Base-by-base conservation (phyloP, 768 basidiomycete genomes). In the Glaciozyma antarctica region DNA sequence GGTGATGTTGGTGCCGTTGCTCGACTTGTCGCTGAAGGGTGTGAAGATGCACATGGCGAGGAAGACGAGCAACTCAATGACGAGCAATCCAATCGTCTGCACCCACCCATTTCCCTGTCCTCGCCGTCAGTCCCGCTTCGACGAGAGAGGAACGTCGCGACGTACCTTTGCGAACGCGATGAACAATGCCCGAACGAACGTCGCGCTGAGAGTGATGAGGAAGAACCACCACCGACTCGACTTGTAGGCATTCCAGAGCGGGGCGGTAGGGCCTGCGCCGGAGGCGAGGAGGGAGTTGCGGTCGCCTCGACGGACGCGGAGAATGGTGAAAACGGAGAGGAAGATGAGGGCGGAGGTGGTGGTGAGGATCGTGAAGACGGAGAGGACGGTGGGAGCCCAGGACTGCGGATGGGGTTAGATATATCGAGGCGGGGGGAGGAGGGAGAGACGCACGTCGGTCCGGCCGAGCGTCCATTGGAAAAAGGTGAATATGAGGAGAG, bases 351-450 rank as follows among this genome's bases (percentile, higher is more conserved):
- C 76, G 54, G 76, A 77, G 54, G 88, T 72, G 74, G 92, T 78
- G 16, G 81, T 76, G 64, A 93, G 72, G 65, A 87, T 86, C 3
- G 65, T 62, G 49, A 70, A 62, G 51, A 63, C 69, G 0, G 91
- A 88, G 48, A 97, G 80, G 44, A 94, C 78, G 70, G 85, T 81
- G 0, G 90, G 82, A 3, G 94, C 80, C 86, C 89, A 90, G 0
- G 91, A 92, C 76, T 97, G 91, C 64, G 83, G 78, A 67, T 92
- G 57, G n/a, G n/a, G n/a, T n/a, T n/a, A n/a, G n/a, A n/a, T n/a
- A n/a, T n/a, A n/a, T n/a, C n/a, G n/a, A n/a, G n/a, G n/a, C 21
- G 41, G 3, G 15, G 21, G 10, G 8, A n/a, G 43, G n/a, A 28
- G n/a, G 1, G 41, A 24, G 16, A 5, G 2, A 38, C 69, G 45